phyloP scores from a whole-genome alignment of 306 rosid species.

The Quillaja saponaria region DNA sequence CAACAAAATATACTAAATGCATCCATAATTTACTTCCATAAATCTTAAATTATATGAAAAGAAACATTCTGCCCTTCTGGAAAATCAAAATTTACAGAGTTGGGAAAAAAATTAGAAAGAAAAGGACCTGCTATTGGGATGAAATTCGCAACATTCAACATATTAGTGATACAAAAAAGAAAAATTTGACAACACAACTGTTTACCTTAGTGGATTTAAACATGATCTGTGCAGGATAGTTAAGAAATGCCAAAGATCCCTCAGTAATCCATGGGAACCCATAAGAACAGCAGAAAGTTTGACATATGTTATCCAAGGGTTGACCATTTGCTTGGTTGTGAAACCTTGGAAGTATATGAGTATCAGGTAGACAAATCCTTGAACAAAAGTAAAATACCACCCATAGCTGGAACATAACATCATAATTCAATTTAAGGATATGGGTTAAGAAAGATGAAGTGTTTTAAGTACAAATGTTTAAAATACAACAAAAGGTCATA shows the following conservation, averaged over 20 bases:
- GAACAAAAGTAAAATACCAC: slow-evolving; percentile 72
- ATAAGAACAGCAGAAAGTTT: slow-evolving; percentile 68
- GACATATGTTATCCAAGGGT: slow-evolving; percentile 62
- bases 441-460: slow-evolving; percentile 1
- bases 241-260: slow-evolving; percentile 64
- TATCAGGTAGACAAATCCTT: slow-evolving; percentile 57
- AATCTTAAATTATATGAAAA: no score
- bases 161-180: not conserved
- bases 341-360: slow-evolving; percentile 58
- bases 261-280: slow-evolving; percentile 74
- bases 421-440: not conserved
- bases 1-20: no score
- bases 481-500: slow-evolving; percentile 2
- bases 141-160: not conserved
- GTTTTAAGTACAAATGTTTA: not conserved
- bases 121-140: no score
- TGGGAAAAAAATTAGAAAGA: not conserved
- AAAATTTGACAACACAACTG: not conserved
- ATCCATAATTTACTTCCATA: no score
- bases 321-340: slow-evolving; percentile 60
- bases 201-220: slow-evolving; percentile 64
- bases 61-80: not conserved
- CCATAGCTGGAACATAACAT: slow-evolving; percentile 49
- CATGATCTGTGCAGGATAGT: slow-evolving; percentile 73
- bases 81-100: no score